Evolutionary conservation across 495 filamentous ascomycete genomes (phyloP).

Genomic region (Pseudoneurospora amorphoporcata): DNA sequence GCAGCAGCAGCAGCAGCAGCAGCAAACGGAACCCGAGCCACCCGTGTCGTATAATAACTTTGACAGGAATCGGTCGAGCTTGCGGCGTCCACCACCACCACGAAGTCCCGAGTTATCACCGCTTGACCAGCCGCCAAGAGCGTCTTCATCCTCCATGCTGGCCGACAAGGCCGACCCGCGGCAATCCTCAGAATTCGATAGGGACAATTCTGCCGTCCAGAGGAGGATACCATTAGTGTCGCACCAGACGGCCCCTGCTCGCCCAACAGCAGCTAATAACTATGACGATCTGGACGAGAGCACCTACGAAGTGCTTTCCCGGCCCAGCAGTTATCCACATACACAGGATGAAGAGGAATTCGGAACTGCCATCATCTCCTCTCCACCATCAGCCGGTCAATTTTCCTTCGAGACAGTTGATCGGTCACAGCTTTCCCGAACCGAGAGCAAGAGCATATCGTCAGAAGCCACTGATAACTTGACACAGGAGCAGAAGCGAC

Average conservation of each 20-base stretch:
- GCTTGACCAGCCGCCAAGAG: slow-evolving; percentile 12
- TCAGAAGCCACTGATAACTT: slow-evolving; percentile 18
- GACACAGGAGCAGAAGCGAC: slow-evolving; percentile 33
- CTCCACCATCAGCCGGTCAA: slow-evolving; percentile 25
- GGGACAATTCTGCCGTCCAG: slow-evolving; percentile 6
- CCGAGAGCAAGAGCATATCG: slow-evolving; percentile 11
- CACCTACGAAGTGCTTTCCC: slow-evolving; percentile 31
- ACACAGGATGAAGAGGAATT: slow-evolving; percentile 23
- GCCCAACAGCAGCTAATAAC: slow-evolving; percentile 6
- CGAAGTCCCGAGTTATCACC: slow-evolving; percentile 17
- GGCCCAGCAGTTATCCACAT: slow-evolving; percentile 32
- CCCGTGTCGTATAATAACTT: neutral
- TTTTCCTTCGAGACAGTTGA: slow-evolving; percentile 26
- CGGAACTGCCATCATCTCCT: slow-evolving; percentile 19
- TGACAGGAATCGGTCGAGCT: slow-evolving; percentile 2
- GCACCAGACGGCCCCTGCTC: slow-evolving; percentile 25
- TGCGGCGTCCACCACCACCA: slow-evolving; percentile 10
- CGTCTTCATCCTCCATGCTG: slow-evolving; percentile 13
- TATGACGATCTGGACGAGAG: slow-evolving; percentile 16
- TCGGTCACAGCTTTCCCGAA: slow-evolving; percentile 2
- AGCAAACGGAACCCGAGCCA: neutral
- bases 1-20: neutral
- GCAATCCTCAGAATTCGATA: slow-evolving; percentile 27
- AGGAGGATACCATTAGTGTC: slow-evolving; percentile 20
- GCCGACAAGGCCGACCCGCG: slow-evolving; percentile 7